Conservation (phyloP, 768 basidiomycete species). For the Kwoniella sp. region DNA sequence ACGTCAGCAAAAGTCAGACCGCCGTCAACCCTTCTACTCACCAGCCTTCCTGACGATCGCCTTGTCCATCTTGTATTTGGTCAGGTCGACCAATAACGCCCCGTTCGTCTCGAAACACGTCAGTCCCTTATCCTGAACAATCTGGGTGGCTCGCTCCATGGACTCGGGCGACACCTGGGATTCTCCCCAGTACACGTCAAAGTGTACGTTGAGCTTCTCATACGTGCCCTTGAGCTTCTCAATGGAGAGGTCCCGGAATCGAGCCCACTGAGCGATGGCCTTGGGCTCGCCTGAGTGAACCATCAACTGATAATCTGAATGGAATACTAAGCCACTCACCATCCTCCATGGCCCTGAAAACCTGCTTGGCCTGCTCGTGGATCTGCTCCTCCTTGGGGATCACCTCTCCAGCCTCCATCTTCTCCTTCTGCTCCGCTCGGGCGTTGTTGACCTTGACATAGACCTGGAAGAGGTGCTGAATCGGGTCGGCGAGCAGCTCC, state of each 20-base stretch:
- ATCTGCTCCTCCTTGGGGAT: conserved; percentile 36
- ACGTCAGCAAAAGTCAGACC: neutral
- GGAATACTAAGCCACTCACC: too few relatives aligned
- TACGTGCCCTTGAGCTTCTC: conserved; percentile 85
- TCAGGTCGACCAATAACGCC: conserved; percentile 79
- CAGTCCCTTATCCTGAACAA: conserved; percentile 61
- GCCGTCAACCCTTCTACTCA: conserved; percentile 20
- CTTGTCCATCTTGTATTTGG: conserved; percentile 85
- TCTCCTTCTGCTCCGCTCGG: conserved; percentile 42
- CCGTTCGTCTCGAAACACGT: conserved; percentile 59
- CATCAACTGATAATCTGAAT: neutral
- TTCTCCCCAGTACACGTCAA: conserved; percentile 90
- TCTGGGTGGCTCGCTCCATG: conserved; percentile 62
- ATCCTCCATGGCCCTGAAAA: conserved; percentile 94
- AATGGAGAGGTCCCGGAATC: conserved; percentile 87
- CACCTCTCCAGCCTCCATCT: conserved; percentile 30
- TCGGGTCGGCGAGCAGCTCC: conserved; percentile 77
- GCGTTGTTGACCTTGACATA: conserved; percentile 93
- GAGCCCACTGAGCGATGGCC: conserved; percentile 80
- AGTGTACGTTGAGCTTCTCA: conserved; percentile 78
- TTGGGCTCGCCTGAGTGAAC: conserved; percentile 60
- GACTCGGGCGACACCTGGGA: conserved; percentile 62
- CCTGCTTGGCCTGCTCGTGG: conserved; percentile 49
- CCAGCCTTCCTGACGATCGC: conserved; percentile 76
- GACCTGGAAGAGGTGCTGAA: conserved; percentile 83